phyloP scores from a whole-genome alignment of 192 early-diverging fungal genomes.

The Mortierella claussenii region DNA sequence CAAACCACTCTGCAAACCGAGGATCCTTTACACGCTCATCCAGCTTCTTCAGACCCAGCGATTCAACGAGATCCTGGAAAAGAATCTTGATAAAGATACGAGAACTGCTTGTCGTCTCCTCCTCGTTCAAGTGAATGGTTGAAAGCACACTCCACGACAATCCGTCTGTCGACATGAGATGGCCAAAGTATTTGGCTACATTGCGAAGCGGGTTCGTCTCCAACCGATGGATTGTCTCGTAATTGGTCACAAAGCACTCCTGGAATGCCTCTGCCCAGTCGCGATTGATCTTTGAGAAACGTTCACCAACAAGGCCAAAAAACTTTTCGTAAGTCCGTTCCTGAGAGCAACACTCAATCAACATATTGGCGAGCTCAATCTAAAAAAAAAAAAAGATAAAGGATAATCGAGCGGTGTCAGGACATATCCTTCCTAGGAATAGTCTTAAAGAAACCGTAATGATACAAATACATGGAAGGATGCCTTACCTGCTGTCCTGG shows the following conservation, averaged over 20 bases:
- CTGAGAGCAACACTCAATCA: slow-evolving; percentile 96
- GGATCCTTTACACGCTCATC: slow-evolving; percentile 78
- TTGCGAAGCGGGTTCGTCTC: slow-evolving; percentile 95
- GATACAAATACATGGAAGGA: neutral
- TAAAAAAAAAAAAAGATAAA: slow-evolving; percentile 26
- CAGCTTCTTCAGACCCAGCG: slow-evolving; percentile 83
- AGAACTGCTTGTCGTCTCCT: slow-evolving; percentile 94
- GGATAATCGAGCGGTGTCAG: no score
- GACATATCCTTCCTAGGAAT: no score
- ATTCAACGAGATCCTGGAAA: slow-evolving; percentile 88
- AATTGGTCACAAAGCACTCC: slow-evolving; percentile 82
- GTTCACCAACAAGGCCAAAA: slow-evolving; percentile 93
- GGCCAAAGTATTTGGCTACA: slow-evolving; percentile 91
- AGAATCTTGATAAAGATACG: slow-evolving; percentile 98
- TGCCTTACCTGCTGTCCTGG: slow-evolving; percentile 78
- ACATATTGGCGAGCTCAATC: slow-evolving; percentile 95
- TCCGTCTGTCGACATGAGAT: slow-evolving; percentile 86
- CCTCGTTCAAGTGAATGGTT: slow-evolving; percentile 87
- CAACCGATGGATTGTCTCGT: slow-evolving; percentile 91
- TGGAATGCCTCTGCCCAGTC: slow-evolving; percentile 84
- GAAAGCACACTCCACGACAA: slow-evolving; percentile 86
- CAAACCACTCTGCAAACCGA: slow-evolving; percentile 74
- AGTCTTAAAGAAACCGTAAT: neutral
- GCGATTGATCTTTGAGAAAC: slow-evolving; percentile 86
- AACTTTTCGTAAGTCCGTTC: slow-evolving; percentile 95